phyloP scores from a whole-genome alignment of 179 eudicot species.

The Silene noctiflora region DNA sequence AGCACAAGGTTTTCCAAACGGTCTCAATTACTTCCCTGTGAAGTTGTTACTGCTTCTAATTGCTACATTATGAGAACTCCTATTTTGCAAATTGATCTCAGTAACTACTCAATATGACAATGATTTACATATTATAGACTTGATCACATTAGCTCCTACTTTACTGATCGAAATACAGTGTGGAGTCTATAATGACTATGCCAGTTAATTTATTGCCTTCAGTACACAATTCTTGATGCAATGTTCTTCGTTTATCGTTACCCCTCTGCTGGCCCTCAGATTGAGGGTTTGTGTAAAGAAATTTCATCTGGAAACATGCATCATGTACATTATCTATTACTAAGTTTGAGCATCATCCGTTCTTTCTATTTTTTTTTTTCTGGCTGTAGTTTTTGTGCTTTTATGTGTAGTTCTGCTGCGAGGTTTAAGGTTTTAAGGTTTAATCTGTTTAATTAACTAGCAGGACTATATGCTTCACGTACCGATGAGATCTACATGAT shows the following conservation, averaged over 20 bases:
- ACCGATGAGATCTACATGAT: background rate
- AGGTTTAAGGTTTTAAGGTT: background rate
- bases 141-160: background rate
- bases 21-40: background rate
- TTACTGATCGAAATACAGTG: no score
- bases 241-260: background rate
- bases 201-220: no score
- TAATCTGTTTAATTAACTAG: constrained; percentile 1
- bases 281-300: background rate
- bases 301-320: background rate
- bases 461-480: background rate
- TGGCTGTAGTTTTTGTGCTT: background rate
- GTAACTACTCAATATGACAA: background rate
- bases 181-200: no score
- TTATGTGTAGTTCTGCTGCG: background rate
- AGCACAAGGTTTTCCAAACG: background rate
- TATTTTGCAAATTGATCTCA: background rate
- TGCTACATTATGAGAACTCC: background rate
- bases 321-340: background rate
- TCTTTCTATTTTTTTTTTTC: background rate
- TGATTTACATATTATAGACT: background rate
- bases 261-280: background rate
- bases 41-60: background rate
- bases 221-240: background rate
- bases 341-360: background rate